Conservation (phyloP, 108 stramenopile species). For the Nitzschia sp. region DNA sequence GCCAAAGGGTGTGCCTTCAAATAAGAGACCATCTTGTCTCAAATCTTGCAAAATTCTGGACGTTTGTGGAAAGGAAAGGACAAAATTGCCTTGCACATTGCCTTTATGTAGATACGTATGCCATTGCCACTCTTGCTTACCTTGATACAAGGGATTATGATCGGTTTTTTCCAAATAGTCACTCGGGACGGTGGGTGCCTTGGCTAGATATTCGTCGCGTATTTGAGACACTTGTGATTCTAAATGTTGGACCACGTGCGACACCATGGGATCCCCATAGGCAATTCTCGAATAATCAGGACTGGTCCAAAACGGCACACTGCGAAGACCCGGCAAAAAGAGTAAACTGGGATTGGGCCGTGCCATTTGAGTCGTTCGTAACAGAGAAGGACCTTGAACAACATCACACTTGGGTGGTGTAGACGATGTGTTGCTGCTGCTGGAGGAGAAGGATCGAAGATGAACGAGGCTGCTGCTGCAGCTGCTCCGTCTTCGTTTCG, state of each 20-base stretch:
- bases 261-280: slow-evolving; percentile 76
- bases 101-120: slow-evolving; percentile 86
- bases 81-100: slow-evolving; percentile 49
- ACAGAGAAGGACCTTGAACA: slow-evolving; percentile 78
- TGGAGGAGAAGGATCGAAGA: not conserved
- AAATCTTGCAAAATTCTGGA: slow-evolving; percentile 58
- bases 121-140: slow-evolving; percentile 82
- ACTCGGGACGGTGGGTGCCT: slow-evolving; percentile 43
- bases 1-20: slow-evolving; percentile 80
- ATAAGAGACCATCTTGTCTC: slow-evolving; percentile 26
- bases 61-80: slow-evolving; percentile 76
- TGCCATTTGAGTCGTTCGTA: slow-evolving; percentile 62
- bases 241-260: slow-evolving; percentile 62
- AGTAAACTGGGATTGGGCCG: slow-evolving; percentile 84
- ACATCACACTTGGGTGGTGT: slow-evolving; percentile 41
- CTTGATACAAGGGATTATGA: slow-evolving; percentile 51
- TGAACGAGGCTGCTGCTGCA: too few relatives aligned
- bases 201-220: slow-evolving; percentile 64
- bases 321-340: slow-evolving; percentile 70
- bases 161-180: slow-evolving; percentile 63
- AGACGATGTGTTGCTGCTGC: slow-evolving; percentile 3
- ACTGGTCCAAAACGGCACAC: slow-evolving; percentile 73
- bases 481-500: too few relatives aligned
- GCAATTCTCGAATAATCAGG: slow-evolving; percentile 50
- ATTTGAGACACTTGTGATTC: slow-evolving; percentile 62